Base-by-base conservation (phyloP, 1,284 basidiomycete species). In the Prillingera fragicola region DNA sequence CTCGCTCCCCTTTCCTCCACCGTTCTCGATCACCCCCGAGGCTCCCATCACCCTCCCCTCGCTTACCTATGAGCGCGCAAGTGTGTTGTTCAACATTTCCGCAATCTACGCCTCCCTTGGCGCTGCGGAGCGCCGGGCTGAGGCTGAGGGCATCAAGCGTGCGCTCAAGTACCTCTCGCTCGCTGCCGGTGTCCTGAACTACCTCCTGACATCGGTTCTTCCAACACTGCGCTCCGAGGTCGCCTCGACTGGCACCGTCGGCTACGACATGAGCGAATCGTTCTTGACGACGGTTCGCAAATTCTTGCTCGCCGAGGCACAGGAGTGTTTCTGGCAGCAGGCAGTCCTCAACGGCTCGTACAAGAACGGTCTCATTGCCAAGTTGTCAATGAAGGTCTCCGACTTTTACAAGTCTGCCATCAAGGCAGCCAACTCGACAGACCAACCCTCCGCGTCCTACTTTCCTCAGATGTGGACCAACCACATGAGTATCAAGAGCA, bases 301-400 rank as follows among this genome's bases (percentile, higher is more conserved):
- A 53, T 77, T 96, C 43, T 86, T 90, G 80, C 77, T 96, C 1
- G 90, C 90, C 0, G 90, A 97, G 71, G 92, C 91, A 0, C 92
- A 97, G 62, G 94, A 98, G 73, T 95, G 90, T 62, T 87, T 84
- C 42, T 97, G 94, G 92, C 91, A 95, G 65, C 81, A 85, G 56
- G 92, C 90, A 6, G 84, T 86, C 52, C 72, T 88, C 51, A 62
- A 88, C 84, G 82, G 65, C 74, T 82, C 50, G 76, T 83, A 71
- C 50, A 91, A 88, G 73, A 91, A 94, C 58, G 83, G 79, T 0
- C 75, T 91, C 2, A 80, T 97, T 45, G 85, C 90, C 1, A 90
- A 87, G 66, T 76, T 98, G 29, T 85, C 94, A 0, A 78, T 80
- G 24, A 81, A 83, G 61, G 87, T 82, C 1, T 78, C 85, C 3